Evolutionary conservation across 2,329 filamentous ascomycete genomes (phyloP).

Genomic region (Penicillium nordicum): DNA sequence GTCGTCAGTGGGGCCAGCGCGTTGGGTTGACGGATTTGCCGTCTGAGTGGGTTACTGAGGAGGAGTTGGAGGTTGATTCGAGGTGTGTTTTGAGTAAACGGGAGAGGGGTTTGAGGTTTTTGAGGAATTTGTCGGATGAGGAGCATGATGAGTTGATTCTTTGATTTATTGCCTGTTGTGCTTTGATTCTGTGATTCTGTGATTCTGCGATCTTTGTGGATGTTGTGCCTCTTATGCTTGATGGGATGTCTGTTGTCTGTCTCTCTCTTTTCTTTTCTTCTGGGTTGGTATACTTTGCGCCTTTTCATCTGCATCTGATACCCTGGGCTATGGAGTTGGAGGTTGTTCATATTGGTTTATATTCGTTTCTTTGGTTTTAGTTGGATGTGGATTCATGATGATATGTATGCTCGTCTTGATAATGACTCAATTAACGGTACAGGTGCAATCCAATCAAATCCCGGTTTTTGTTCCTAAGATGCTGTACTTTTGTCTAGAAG

Average conservation of each 20-base stretch:
- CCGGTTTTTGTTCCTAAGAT: neutral
- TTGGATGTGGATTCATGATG: neutral
- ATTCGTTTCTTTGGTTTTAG: constrained; percentile 1
- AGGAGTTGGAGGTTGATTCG: constrained; percentile 33
- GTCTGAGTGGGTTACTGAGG: constrained; percentile 39
- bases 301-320: constrained; percentile 21
- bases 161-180: neutral
- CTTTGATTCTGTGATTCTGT: constrained; percentile 22
- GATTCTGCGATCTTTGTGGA: constrained; percentile 20
- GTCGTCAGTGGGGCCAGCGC: constrained; percentile 36
- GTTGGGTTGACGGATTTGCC: constrained; percentile 35
- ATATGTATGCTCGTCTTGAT: neutral
- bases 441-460: neutral
- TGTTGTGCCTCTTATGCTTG: neutral
- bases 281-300: constrained; percentile 5
- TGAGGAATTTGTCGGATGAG: constrained; percentile 33
- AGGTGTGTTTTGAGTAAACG: constrained; percentile 34
- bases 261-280: neutral
- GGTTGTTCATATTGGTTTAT: constrained; percentile 9
- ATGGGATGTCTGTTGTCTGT: neutral
- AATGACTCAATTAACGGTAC: neutral
- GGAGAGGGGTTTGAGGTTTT: constrained; percentile 35
- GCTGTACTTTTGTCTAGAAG: neutral
- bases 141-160: constrained; percentile 36
- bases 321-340: constrained; percentile 23